Evolutionary conservation across 768 basidiomycete genomes (phyloP).

Genomic region (Terana coerulea): DNA sequence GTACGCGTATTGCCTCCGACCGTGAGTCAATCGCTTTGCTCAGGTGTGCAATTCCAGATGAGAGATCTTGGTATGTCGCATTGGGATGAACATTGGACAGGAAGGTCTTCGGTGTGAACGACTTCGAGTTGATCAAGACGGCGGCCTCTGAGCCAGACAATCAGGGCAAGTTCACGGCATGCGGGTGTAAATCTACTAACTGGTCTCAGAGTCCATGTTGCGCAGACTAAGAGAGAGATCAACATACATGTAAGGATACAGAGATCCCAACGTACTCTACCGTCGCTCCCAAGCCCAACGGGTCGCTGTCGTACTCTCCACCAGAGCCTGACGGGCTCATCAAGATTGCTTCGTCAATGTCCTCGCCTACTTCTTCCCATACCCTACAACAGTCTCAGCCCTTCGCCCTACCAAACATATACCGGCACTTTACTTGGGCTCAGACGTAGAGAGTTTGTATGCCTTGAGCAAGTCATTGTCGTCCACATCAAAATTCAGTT

Average conservation of each 20-base stretch:
- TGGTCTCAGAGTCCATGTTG: slow-evolving; percentile 74
- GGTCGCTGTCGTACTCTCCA: slow-evolving; percentile 64
- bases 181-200: slow-evolving; percentile 41
- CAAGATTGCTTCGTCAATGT: slow-evolving; percentile 70
- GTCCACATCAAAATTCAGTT: slow-evolving; percentile 67
- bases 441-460: slow-evolving; percentile 76
- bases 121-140: slow-evolving; percentile 84
- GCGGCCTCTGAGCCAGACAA: slow-evolving; percentile 55
- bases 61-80: slow-evolving; percentile 90
- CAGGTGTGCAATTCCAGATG: slow-evolving; percentile 69
- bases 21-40: slow-evolving; percentile 81
- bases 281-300: slow-evolving; percentile 68
- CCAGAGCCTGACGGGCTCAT: slow-evolving; percentile 42
- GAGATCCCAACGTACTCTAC: slow-evolving; percentile 47
- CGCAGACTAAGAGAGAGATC: slow-evolving; percentile 40
- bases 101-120: slow-evolving; percentile 94
- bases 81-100: slow-evolving; percentile 90
- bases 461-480: slow-evolving; percentile 83
- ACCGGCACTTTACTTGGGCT: slow-evolving; percentile 56
- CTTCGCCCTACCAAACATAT: neutral
- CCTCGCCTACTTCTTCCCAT: slow-evolving; percentile 91
- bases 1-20: slow-evolving; percentile 88
- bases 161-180: neutral
- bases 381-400: slow-evolving; percentile 41
- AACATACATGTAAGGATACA: slow-evolving; percentile 9